A percentile compares a stretch with the other conserved stretches of the same genome.
Conservation (phyloP, 805 yeast genomes). For the Ogataea allantospora region DNA sequence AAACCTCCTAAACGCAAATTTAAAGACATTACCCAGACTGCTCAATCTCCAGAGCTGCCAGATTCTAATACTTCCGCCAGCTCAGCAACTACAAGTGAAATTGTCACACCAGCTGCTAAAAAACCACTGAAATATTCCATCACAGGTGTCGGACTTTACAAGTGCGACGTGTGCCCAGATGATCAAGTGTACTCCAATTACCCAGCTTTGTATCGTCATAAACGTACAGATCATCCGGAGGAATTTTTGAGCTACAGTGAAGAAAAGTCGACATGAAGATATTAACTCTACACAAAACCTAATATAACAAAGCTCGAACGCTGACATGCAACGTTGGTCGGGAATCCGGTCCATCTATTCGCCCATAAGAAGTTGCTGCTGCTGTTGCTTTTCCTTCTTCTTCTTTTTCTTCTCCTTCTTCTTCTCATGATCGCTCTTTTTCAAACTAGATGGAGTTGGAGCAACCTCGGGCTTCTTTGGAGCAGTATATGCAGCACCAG, state of each 20-base stretch:
- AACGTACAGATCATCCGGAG: slow-evolving; percentile 17
- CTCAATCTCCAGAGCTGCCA: slow-evolving; percentile 8
- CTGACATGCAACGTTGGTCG: not conserved
- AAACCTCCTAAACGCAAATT: slow-evolving; percentile 7
- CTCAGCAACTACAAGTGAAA: slow-evolving; percentile 3
- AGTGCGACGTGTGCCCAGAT: slow-evolving; percentile 20
- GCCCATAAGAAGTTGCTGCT: slow-evolving; percentile 10
- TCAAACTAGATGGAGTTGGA: slow-evolving; percentile 20
- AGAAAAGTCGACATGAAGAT: slow-evolving; percentile 2
- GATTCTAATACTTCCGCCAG: not conserved
- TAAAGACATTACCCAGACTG: slow-evolving; percentile 7
- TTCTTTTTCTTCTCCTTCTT: slow-evolving; percentile 53
- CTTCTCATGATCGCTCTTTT: slow-evolving; percentile 36
- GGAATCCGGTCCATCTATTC: slow-evolving; percentile 1
- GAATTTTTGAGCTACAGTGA: slow-evolving; percentile 14
- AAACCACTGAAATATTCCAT: slow-evolving; percentile 19
- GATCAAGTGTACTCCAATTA: slow-evolving; percentile 17
- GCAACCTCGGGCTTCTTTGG: slow-evolving; percentile 29
- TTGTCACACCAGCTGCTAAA: slow-evolving; percentile 1
- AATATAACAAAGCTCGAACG: slow-evolving; percentile 15
- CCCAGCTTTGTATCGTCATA: slow-evolving; percentile 25
- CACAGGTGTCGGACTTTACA: slow-evolving; percentile 20
- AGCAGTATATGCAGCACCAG: slow-evolving; percentile 28
- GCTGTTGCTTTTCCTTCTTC: slow-evolving; percentile 33
- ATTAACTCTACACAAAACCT: slow-evolving; percentile 11